phyloP scores from a whole-genome alignment of 345 rosid species.

The Carallia pectinifolia region DNA sequence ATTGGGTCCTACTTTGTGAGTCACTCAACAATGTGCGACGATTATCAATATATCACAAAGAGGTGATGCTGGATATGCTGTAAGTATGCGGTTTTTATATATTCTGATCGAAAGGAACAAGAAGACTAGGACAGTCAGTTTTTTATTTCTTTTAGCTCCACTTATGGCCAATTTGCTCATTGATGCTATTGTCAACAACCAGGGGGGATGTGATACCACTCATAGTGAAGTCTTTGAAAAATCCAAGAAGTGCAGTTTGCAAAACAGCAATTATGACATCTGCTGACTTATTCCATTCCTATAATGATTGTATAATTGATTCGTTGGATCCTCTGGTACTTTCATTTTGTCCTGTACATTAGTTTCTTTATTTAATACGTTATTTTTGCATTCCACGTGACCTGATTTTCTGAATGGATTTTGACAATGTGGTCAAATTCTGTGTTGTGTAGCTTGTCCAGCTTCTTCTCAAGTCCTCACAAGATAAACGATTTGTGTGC shows the following conservation, averaged over 20 bases:
- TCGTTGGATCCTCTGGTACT: conserved; percentile 76
- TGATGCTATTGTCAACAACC: conserved; percentile 23
- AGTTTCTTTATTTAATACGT: conserved; percentile 3
- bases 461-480: conserved; percentile 93
- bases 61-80: conserved; percentile 56
- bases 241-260: conserved; percentile 96
- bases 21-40: conserved; percentile 80
- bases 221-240: conserved; percentile 83
- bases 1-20: conserved; percentile 47
- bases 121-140: background rate
- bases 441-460: conserved; percentile 64
- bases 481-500: conserved; percentile 91
- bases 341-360: background rate
- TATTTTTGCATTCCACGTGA: background rate
- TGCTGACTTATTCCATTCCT: conserved; percentile 75
- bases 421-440: conserved; percentile 10
- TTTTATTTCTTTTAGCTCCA: background rate
- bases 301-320: conserved; percentile 63
- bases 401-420: conserved; percentile 1
- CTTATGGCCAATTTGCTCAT: conserved; percentile 2
- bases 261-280: conserved; percentile 95
- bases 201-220: conserved; percentile 73
- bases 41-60: conserved; percentile 76
- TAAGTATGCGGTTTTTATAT: conserved; percentile 40
- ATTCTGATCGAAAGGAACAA: conserved; percentile 3